phyloP scores from a whole-genome alignment of 1,284 basidiomycete species.

The Schizopora paradoxa region DNA sequence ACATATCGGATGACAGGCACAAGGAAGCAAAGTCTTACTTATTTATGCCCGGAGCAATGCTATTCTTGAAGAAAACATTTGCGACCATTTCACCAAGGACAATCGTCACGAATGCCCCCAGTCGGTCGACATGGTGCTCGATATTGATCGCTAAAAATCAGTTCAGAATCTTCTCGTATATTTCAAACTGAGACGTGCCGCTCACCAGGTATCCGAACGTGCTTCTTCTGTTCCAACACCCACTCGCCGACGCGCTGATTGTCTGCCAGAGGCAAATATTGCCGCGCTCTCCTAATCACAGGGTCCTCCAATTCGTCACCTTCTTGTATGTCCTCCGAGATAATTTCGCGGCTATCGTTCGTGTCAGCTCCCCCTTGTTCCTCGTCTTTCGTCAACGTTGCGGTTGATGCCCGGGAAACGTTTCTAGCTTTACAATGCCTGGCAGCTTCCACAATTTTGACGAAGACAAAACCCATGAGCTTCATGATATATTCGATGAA shows the following conservation, averaged over 20 bases:
- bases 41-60: conserved; percentile 19
- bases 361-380: no score
- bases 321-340: no score
- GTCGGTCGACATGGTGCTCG: conserved; percentile 35
- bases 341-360: no score
- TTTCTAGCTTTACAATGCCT: neutral
- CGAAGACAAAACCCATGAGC: conserved; percentile 1
- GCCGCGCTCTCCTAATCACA: no score
- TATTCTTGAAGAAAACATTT: conserved; percentile 22
- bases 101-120: conserved; percentile 33
- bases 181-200: neutral
- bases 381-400: no score
- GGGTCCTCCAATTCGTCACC: no score
- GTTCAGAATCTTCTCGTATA: neutral
- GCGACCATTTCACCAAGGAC: conserved; percentile 29
- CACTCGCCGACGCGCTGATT: neutral
- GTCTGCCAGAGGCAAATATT: no score
- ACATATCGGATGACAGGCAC: neutral
- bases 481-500: conserved; percentile 5
- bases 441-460: conserved; percentile 2
- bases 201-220: neutral
- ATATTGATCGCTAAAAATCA: conserved; percentile 30
- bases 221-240: neutral
- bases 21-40: no score
- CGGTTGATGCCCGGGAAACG: no score